Percentiles rank a stretch among this genome's conserved stretches.
These are phyloP conservation scores for Sporothrix phasma DNA, from an alignment of 2,329 filamentous ascomycete species.

Conservation along the genomic window DNA sequence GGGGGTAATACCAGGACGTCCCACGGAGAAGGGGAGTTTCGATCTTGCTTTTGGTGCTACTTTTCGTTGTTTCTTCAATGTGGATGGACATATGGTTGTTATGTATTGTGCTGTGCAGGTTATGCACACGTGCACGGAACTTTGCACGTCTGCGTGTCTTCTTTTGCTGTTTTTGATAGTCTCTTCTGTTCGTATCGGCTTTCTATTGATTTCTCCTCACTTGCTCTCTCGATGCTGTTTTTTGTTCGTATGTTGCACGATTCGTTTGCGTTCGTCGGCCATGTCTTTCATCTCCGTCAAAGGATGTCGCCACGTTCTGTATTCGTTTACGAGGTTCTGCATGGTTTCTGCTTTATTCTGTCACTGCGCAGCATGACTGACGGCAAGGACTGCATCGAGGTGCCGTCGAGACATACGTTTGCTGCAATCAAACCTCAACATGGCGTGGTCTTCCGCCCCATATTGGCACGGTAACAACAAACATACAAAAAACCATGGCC, in stretches of 20 bases:
- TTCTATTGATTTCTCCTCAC: neutral
- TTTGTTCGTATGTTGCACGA: neutral
- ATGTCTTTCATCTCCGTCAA: neutral
- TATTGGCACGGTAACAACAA: too few species aligned
- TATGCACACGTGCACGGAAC: neutral
- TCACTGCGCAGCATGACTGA: too few species aligned
- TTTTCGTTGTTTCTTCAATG: neutral
- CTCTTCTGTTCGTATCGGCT: neutral
- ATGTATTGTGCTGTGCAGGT: neutral
- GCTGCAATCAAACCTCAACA: too few species aligned
- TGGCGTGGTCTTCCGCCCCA: too few species aligned
- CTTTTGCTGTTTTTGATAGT: neutral
- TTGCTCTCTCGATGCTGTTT: too few species aligned
- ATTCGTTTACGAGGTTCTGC: too few species aligned
- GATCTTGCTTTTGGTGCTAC: neutral
- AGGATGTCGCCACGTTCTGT: too few species aligned
- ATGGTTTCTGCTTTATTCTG: too few species aligned
- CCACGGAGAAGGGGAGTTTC: slow-evolving; percentile 1
- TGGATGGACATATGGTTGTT: neutral
- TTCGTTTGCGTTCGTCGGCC: neutral
- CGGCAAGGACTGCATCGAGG: too few species aligned
- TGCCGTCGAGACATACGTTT: too few species aligned
- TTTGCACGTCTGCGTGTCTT: neutral
- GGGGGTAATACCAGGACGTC: neutral
- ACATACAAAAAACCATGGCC: too few species aligned